phyloP scores from a whole-genome alignment of 352 stramenopile genomes.

The Phytophthora palmivora region DNA sequence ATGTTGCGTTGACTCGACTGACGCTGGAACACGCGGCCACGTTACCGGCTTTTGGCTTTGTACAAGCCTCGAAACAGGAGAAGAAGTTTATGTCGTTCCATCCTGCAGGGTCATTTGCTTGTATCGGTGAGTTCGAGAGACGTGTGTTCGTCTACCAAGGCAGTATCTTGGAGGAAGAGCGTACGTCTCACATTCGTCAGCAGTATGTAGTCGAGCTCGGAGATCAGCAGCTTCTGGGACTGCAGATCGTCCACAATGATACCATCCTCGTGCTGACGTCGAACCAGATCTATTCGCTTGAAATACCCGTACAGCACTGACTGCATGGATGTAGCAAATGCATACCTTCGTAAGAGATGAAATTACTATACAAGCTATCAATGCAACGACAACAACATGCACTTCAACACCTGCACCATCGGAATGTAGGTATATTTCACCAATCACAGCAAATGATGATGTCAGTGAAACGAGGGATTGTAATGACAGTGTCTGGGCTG shows the following conservation, averaged over 20 bases:
- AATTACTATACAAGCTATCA: no score
- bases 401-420: constrained; percentile 18
- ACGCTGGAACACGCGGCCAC: constrained; percentile 56
- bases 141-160: constrained; percentile 81
- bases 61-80: constrained; percentile 89
- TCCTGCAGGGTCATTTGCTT: constrained; percentile 56
- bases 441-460: constrained; percentile 25
- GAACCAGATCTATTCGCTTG: constrained; percentile 50
- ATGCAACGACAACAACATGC: neutral
- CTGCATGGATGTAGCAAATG: neutral
- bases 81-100: constrained; percentile 87
- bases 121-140: constrained; percentile 81
- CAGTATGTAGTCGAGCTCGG: constrained; percentile 80
- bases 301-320: constrained; percentile 20
- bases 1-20: constrained; percentile 30
- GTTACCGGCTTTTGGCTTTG: constrained; percentile 82
- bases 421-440: neutral
- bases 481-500: constrained; percentile 31
- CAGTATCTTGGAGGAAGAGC: constrained; percentile 35
- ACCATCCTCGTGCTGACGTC: constrained; percentile 65
- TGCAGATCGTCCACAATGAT: constrained; percentile 52
- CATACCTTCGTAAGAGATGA: no score
- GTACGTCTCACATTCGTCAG: constrained; percentile 60
- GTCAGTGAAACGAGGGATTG: constrained; percentile 26
- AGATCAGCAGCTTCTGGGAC: constrained; percentile 66